A percentile compares a stretch with the other conserved stretches of the same genome.
Evolutionary conservation across 2,329 filamentous ascomycete species (phyloP).

Genomic region (Penicillium sp.): DNA sequence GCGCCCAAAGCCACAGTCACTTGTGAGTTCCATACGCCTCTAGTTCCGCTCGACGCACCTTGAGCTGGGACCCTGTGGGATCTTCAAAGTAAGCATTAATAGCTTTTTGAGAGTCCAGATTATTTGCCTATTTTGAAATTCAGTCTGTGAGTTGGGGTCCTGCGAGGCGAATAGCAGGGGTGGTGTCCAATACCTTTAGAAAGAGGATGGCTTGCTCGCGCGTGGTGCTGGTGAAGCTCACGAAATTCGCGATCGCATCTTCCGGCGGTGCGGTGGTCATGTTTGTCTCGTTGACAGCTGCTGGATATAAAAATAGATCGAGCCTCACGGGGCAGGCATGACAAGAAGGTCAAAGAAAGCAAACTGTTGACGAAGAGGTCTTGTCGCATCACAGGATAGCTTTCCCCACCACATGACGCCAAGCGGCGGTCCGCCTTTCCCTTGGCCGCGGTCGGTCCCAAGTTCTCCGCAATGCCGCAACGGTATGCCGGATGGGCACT

Average conservation of each 20-base stretch:
- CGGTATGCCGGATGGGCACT: not conserved
- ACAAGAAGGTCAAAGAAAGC: not conserved
- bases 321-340: slow-evolving; percentile 2
- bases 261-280: slow-evolving; percentile 38
- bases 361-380: not conserved
- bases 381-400: slow-evolving; percentile 8
- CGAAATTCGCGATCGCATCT: slow-evolving; percentile 37
- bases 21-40: not conserved
- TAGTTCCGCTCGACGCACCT: slow-evolving; percentile 21
- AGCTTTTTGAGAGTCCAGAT: slow-evolving; percentile 41
- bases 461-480: not conserved
- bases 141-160: slow-evolving; percentile 8
- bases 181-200: slow-evolving; percentile 30
- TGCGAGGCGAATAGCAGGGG: not conserved
- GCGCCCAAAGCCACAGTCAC: slow-evolving; percentile 6
- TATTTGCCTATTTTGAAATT: slow-evolving; percentile 34
- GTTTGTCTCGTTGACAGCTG: not conserved
- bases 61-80: slow-evolving; percentile 29
- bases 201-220: slow-evolving; percentile 38
- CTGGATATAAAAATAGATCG: not conserved
- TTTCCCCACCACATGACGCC: slow-evolving; percentile 26
- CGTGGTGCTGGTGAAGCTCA: slow-evolving; percentile 36
- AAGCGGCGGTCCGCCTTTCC: slow-evolving; percentile 13
- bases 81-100: slow-evolving; percentile 46
- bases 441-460: not conserved